Conservation (phyloP, 306 rosid genomes). For the Sicyos baderoa region DNA sequence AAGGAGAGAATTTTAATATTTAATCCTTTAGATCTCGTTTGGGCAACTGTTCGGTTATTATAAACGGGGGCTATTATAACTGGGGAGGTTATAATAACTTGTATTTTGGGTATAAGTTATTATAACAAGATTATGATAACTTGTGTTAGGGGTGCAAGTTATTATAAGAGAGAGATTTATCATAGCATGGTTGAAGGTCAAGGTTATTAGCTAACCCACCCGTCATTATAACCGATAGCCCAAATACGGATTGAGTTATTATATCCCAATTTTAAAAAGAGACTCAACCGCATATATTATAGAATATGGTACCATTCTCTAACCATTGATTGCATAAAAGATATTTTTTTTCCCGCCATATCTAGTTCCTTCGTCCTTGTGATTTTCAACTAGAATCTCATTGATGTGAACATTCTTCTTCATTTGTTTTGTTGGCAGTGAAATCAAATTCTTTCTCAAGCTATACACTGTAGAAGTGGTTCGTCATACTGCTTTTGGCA, state of each 20-base stretch:
- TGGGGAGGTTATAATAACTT: no score
- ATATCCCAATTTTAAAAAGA: no score
- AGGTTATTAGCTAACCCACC: no score
- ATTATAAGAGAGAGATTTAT: no score
- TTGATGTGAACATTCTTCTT: background rate
- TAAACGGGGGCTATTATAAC: no score
- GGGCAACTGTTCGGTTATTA: no score
- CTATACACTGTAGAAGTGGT: background rate
- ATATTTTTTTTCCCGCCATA: background rate
- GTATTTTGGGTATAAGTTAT: no score
- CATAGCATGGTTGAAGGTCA: no score
- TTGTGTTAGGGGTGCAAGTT: no score
- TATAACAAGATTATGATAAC: no score
- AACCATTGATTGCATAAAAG: background rate
- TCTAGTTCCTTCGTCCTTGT: background rate
- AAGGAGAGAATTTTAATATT: background rate
- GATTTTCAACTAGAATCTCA: background rate
- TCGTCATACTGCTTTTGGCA: background rate
- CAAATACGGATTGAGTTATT: no score
- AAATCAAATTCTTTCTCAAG: background rate
- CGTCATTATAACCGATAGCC: no score
- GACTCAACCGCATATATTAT: background rate
- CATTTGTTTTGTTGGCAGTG: conserved; percentile 14
- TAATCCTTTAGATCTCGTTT: background rate
- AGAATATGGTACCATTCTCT: background rate